Evolutionary conservation across 1,284 basidiomycete species (phyloP).

Genomic region (Cutaneotrichosporon sp.): DNA sequence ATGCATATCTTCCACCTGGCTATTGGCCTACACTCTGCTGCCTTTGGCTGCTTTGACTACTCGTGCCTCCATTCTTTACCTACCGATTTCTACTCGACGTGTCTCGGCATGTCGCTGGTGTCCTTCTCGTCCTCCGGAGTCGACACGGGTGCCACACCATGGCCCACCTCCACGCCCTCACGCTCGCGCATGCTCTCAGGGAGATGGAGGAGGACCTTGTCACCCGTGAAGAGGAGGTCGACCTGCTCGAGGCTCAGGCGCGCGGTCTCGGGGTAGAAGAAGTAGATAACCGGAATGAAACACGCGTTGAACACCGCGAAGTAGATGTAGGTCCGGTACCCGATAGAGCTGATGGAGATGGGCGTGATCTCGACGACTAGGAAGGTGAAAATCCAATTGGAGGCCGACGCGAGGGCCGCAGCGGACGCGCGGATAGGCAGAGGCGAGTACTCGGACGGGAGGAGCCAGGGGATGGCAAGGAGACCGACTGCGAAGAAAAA

Average conservation of each 20-base stretch:
- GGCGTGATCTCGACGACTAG: constrained; percentile 39
- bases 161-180: not conserved
- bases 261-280: constrained; percentile 37
- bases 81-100: not conserved
- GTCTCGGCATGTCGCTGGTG: not conserved
- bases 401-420: constrained; percentile 24
- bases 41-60: too few species aligned
- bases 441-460: constrained; percentile 30
- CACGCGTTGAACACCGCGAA: constrained; percentile 37
- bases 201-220: constrained; percentile 11
- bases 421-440: constrained; percentile 30
- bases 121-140: not conserved
- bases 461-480: constrained; percentile 24
- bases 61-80: too few species aligned
- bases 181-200: constrained; percentile 2
- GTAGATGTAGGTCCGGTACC: constrained; percentile 34
- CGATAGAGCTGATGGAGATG: constrained; percentile 32
- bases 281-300: constrained; percentile 36
- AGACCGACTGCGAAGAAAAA: constrained; percentile 20
- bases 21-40: too few species aligned
- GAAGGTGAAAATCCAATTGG: constrained; percentile 44
- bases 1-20: too few species aligned
- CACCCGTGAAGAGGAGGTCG: constrained; percentile 30
- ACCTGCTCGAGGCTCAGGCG: constrained; percentile 29
- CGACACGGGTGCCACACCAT: not conserved